These are phyloP conservation scores for Teratosphaeria gauchensis DNA, from an alignment of 2,329 filamentous ascomycete genomes.

Conservation along the genomic window DNA sequence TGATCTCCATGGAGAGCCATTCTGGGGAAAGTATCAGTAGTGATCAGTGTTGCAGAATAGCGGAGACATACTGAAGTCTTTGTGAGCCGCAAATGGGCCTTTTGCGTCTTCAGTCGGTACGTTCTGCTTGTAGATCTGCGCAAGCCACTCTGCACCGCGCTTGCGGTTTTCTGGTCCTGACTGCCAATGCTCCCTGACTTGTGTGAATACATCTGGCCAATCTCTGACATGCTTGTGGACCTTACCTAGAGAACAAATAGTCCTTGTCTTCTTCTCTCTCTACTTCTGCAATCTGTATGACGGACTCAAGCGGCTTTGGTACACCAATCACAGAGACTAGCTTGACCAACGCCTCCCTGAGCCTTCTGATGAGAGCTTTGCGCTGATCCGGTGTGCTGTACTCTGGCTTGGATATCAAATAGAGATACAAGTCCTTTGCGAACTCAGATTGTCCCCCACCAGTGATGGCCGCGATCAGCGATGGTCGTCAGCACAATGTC, in stretches of 20 bases:
- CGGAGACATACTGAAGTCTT: slow-evolving; percentile 32
- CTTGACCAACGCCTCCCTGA: slow-evolving; percentile 53
- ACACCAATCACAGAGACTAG: slow-evolving; percentile 49
- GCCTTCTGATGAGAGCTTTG: slow-evolving; percentile 39
- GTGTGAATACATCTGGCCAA: neutral
- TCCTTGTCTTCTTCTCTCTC: slow-evolving; percentile 51
- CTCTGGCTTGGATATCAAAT: slow-evolving; percentile 43
- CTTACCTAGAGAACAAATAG: slow-evolving; percentile 39
- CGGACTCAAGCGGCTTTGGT: slow-evolving; percentile 52
- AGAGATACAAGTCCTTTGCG: slow-evolving; percentile 45
- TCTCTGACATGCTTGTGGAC: neutral
- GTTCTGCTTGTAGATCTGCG: slow-evolving; percentile 47
- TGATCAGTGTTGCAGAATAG: slow-evolving; percentile 4
- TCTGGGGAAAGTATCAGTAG: slow-evolving; percentile 12
- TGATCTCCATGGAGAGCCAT: slow-evolving; percentile 47
- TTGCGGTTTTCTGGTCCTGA: slow-evolving; percentile 46
- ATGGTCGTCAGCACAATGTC: slow-evolving; percentile 3
- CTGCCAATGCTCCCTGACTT: slow-evolving; percentile 43
- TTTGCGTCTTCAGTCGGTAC: slow-evolving; percentile 15
- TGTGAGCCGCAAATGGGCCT: slow-evolving; percentile 34
- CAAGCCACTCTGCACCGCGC: slow-evolving; percentile 47
- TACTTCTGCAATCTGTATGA: slow-evolving; percentile 45
- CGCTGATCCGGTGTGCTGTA: slow-evolving; percentile 36
- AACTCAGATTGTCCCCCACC: slow-evolving; percentile 44
- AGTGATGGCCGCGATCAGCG: slow-evolving; percentile 34